These are phyloP conservation scores for Bipolaris zeicola DNA, from an alignment of 2,329 filamentous ascomycete genomes.

Conservation along the genomic window DNA sequence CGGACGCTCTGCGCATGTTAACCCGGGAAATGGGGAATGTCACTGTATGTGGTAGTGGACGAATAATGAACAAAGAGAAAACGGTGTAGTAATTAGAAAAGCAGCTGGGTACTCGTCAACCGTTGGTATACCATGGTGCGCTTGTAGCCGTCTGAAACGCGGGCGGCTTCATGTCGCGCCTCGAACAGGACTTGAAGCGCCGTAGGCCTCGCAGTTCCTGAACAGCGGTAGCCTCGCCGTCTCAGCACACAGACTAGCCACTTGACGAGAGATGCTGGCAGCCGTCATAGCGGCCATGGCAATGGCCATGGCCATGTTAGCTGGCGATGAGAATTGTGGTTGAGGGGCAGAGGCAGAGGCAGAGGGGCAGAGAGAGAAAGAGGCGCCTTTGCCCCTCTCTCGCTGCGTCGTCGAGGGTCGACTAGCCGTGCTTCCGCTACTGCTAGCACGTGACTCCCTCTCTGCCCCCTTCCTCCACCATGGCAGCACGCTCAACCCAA, in stretches of 20 bases:
- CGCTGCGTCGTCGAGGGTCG: neutral
- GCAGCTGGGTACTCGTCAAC: slow-evolving; percentile 37
- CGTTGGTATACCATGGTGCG: slow-evolving; percentile 44
- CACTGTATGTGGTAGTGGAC: slow-evolving; percentile 30
- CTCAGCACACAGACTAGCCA: slow-evolving; percentile 33
- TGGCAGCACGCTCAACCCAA: neutral
- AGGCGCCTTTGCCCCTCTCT: no score
- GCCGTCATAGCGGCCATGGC: slow-evolving; percentile 11
- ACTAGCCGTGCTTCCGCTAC: neutral
- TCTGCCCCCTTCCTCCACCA: neutral
- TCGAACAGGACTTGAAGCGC: slow-evolving; percentile 47
- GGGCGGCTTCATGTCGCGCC: slow-evolving; percentile 43
- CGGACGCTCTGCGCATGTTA: slow-evolving; percentile 47
- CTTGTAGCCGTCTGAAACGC: slow-evolving; percentile 45
- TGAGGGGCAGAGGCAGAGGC: neutral
- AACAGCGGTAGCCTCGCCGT: slow-evolving; percentile 33
- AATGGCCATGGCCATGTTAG: slow-evolving; percentile 9
- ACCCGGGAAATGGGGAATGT: slow-evolving; percentile 35
- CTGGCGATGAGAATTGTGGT: slow-evolving; percentile 6
- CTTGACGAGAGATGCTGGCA: slow-evolving; percentile 19
- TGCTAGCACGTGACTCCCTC: slow-evolving; percentile 7
- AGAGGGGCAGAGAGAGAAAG: neutral
- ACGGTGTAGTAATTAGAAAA: slow-evolving; percentile 33
- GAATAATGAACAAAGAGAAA: slow-evolving; percentile 30
- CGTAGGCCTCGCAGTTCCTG: slow-evolving; percentile 38